Percentiles rank a stretch among this genome's conserved stretches.
These are phyloP conservation scores for Phytophthora ramorum DNA, from an alignment of 352 stramenopile species.

Conservation along the genomic window DNA sequence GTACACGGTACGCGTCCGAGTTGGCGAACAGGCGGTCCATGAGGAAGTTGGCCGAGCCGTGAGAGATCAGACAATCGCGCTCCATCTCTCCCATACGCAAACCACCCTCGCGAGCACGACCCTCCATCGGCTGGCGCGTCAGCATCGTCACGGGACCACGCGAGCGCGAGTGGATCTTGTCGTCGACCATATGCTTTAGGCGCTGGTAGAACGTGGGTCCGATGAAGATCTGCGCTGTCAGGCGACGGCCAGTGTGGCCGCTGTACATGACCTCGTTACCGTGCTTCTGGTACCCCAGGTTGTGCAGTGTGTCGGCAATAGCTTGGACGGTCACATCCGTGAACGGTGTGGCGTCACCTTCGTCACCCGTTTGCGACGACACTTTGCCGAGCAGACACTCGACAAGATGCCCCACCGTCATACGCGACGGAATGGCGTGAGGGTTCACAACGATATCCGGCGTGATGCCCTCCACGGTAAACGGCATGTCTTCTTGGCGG, in stretches of 20 bases:
- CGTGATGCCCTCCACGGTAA: conserved; percentile 98
- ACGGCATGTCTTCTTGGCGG: conserved; percentile 99
- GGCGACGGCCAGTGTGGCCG: conserved; percentile 97
- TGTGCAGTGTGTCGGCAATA: conserved; percentile 94
- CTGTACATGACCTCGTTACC: conserved; percentile 99
- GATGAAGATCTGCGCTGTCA: conserved; percentile 99
- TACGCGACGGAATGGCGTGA: conserved; percentile 99
- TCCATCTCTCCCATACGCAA: conserved; percentile 99
- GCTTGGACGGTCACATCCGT: conserved; percentile 98
- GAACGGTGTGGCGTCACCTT: conserved; percentile 99
- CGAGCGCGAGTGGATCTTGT: conserved; percentile 99
- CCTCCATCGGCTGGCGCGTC: conserved; percentile 99
- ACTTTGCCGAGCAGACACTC: conserved; percentile 99
- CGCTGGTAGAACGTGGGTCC: conserved; percentile 99
- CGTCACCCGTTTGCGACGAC: conserved; percentile 95
- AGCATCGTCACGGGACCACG: conserved; percentile 97
- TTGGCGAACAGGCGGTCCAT: conserved; percentile 99
- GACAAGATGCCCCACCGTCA: conserved; percentile 99
- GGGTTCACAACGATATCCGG: conserved; percentile 99
- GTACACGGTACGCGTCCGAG: conserved; percentile 98
- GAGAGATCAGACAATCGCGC: conserved; percentile 99
- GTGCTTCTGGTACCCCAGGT: conserved; percentile 98
- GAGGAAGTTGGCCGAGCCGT: conserved; percentile 99
- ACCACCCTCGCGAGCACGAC: conserved; percentile 97
- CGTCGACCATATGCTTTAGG: conserved; percentile 99